Evolutionary conservation across 1,284 basidiomycete genomes (phyloP).

Genomic region (Leccinum subfulvum): DNA sequence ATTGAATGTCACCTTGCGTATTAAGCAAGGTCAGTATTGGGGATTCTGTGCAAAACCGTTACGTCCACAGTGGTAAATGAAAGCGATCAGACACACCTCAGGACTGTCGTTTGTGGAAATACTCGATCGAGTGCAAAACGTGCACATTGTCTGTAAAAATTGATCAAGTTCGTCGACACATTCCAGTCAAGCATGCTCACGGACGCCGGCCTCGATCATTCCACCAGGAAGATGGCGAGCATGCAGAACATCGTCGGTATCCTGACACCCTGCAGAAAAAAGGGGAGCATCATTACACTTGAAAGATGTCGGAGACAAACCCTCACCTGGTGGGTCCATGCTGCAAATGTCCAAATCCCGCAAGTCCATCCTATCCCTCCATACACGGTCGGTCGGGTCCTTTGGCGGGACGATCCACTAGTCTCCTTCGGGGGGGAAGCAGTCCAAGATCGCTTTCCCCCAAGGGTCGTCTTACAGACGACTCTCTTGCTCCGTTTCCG

Average conservation of each 20-base stretch:
- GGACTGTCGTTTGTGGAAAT: too few relatives aligned
- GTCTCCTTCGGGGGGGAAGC: slow-evolving; percentile 89
- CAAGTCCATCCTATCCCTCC: slow-evolving; percentile 89
- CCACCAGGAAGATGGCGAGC: slow-evolving; percentile 88
- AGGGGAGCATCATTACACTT: not conserved
- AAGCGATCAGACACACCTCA: too few relatives aligned
- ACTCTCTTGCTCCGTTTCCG: slow-evolving; percentile 96
- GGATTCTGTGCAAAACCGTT: too few relatives aligned
- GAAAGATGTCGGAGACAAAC: not conserved
- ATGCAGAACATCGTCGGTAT: slow-evolving; percentile 67
- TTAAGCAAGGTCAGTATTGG: too few relatives aligned
- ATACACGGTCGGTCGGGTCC: slow-evolving; percentile 51
- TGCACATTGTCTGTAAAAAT: slow-evolving; percentile 85
- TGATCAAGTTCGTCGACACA: not conserved
- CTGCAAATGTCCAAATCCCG: slow-evolving; percentile 88
- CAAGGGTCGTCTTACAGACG: slow-evolving; percentile 92
- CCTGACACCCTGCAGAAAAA: slow-evolving; percentile 71
- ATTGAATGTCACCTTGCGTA: too few relatives aligned
- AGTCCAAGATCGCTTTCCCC: slow-evolving; percentile 90
- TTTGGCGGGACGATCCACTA: slow-evolving; percentile 91
- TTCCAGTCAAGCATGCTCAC: slow-evolving; percentile 53
- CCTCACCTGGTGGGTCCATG: slow-evolving; percentile 88
- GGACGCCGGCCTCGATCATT: slow-evolving; percentile 96
- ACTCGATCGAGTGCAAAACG: slow-evolving; percentile 73
- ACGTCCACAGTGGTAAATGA: too few relatives aligned